Evolutionary conservation across 23 red algal species (phyloP).

Genomic region (Gracilaria domingensis): DNA sequence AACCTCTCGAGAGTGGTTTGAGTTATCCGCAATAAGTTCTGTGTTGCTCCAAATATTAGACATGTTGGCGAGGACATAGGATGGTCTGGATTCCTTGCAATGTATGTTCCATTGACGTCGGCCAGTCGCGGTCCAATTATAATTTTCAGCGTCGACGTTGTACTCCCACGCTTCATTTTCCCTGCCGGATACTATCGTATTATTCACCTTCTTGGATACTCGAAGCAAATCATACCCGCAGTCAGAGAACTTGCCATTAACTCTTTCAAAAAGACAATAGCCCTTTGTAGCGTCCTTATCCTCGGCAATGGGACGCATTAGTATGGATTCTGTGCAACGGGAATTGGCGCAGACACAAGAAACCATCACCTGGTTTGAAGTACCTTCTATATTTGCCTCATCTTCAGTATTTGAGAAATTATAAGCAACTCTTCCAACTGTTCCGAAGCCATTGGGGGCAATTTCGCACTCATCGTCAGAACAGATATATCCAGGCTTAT

Average conservation of each 20-base stretch:
- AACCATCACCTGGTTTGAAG: slow-evolving; percentile 7
- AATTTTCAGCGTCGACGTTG: not conserved
- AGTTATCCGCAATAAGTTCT: not conserved
- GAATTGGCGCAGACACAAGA: not conserved
- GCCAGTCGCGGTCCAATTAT: not conserved
- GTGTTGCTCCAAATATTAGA: not conserved
- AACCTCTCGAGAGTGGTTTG: not conserved
- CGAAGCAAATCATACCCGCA: slow-evolving; percentile 13
- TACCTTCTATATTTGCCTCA: not conserved
- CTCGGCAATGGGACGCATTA: not conserved
- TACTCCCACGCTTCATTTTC: not conserved
- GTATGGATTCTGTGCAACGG: not conserved
- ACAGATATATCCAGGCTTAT: not conserved
- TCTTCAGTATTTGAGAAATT: not conserved
- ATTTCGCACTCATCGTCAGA: not conserved
- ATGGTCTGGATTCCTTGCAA: not conserved
- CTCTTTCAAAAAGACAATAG: slow-evolving; percentile 6
- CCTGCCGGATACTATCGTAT: not conserved
- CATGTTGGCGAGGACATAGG: too few species aligned
- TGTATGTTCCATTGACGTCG: not conserved
- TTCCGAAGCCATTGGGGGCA: slow-evolving; percentile 27
- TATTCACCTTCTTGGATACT: not conserved
- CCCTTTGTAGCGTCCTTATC: not conserved
- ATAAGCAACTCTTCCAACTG: slow-evolving; percentile 11
- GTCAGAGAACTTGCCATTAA: slow-evolving; percentile 32